Conservation (phyloP, 768 basidiomycete genomes). For the Boletus pseudopeckii region DNA sequence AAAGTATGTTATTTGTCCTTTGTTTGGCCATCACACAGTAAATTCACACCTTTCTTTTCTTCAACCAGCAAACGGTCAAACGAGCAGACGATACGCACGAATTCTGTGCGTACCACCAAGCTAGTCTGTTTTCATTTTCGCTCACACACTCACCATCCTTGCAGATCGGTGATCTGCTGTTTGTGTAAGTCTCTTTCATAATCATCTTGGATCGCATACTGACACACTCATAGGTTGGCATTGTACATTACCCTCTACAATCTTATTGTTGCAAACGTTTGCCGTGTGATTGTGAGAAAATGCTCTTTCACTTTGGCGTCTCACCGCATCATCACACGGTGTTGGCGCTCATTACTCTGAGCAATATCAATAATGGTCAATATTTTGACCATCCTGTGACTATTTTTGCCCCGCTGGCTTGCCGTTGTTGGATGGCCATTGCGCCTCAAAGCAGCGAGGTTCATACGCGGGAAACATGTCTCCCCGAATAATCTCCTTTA, state of each 20-base stretch:
- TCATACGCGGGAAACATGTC: slow-evolving; percentile 51
- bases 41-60: slow-evolving; percentile 32
- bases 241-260: slow-evolving; percentile 37
- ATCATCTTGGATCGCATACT: slow-evolving; percentile 18
- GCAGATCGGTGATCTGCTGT: slow-evolving; percentile 38
- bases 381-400: slow-evolving; percentile 30
- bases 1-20: slow-evolving; percentile 75
- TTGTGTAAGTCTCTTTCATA: slow-evolving; percentile 36
- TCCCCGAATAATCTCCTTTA: not conserved
- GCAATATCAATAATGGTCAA: slow-evolving; percentile 51
- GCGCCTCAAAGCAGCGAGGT: slow-evolving; percentile 38
- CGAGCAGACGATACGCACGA: slow-evolving; percentile 93
- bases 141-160: slow-evolving; percentile 6
- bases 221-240: slow-evolving; percentile 23
- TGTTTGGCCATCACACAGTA: slow-evolving; percentile 39
- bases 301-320: slow-evolving; percentile 88
- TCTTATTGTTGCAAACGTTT: slow-evolving; percentile 19
- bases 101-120: slow-evolving; percentile 67
- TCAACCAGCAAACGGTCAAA: slow-evolving; percentile 90
- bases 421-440: slow-evolving; percentile 23
- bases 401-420: slow-evolving; percentile 42
- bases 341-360: slow-evolving; percentile 84
- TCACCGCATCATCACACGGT: slow-evolving; percentile 54
- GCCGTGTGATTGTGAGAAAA: slow-evolving; percentile 10
- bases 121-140: not conserved